Evolutionary conservation across 148 eudicot species (phyloP).

Genomic region (Gaultheria prostrata): DNA sequence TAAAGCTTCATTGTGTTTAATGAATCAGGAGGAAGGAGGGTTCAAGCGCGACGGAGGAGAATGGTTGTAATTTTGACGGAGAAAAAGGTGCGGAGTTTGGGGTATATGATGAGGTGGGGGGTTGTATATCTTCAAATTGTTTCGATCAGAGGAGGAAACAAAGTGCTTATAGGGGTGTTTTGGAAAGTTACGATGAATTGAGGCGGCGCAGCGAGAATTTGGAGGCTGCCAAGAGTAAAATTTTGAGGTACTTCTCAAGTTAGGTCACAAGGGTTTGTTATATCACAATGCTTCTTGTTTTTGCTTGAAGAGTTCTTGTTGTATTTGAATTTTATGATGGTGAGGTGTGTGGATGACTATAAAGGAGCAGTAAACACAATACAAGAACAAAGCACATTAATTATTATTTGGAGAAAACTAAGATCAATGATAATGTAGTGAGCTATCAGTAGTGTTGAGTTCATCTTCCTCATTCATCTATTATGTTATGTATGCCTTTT

Average conservation of each 20-base stretch:
- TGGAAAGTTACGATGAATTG: slow-evolving; percentile 45
- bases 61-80: slow-evolving; percentile 15
- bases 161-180: slow-evolving; percentile 35
- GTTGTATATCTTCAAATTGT: slow-evolving; percentile 17
- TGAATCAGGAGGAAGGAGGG: slow-evolving; percentile 13
- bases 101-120: slow-evolving; percentile 26
- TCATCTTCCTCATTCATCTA: too few species aligned
- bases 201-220: slow-evolving; percentile 30
- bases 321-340: background rate
- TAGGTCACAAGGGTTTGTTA: slow-evolving; percentile 2
- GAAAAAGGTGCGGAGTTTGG: slow-evolving; percentile 27
- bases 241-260: slow-evolving; percentile 46
- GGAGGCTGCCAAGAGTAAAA: slow-evolving; percentile 50
- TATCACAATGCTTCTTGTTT: background rate
- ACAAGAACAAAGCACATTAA: background rate
- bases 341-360: background rate
- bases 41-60: slow-evolving; percentile 9
- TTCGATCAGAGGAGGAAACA: slow-evolving; percentile 32
- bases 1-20: background rate
- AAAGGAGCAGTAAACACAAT: background rate
- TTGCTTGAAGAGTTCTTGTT: background rate
- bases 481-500: too few species aligned
- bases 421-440: too few species aligned
- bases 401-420: background rate
- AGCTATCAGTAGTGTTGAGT: too few species aligned